Conservation (phyloP, 306 rosid genomes). For the Sindora glabra region DNA sequence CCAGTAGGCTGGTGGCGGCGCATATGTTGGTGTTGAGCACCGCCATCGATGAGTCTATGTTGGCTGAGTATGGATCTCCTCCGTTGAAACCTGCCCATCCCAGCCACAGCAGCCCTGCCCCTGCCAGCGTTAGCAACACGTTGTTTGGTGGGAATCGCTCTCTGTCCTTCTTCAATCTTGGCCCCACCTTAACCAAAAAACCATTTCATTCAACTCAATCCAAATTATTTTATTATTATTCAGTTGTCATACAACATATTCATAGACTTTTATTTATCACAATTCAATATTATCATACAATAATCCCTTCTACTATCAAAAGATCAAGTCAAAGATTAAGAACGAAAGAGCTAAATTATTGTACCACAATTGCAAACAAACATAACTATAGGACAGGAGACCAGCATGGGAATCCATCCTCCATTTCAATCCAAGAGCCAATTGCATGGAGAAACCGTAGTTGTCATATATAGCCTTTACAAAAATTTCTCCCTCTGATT, state of each 20-base stretch:
- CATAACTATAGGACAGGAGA: no score
- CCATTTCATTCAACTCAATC: background rate
- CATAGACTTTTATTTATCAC: no score
- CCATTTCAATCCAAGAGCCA: no score
- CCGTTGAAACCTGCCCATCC: slow-evolving; percentile 87
- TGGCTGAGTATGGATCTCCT: slow-evolving; percentile 70
- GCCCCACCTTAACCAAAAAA: slow-evolving; percentile 48
- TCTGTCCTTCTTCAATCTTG: slow-evolving; percentile 42
- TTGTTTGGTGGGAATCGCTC: slow-evolving; percentile 78
- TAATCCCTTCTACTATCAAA: background rate
- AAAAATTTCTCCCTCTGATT: no score
- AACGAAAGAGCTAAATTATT: no score
- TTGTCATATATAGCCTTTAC: no score
- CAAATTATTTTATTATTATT: no score
- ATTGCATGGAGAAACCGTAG: no score
- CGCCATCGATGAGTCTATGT: slow-evolving; percentile 59
- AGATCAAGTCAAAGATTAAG: background rate
- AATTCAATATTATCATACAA: background rate
- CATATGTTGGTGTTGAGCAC: slow-evolving; percentile 70
- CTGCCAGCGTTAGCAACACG: slow-evolving; percentile 49
- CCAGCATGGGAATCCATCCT: no score
- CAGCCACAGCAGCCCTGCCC: slow-evolving; percentile 63
- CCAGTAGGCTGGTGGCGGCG: slow-evolving; percentile 65
- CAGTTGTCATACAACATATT: no score
- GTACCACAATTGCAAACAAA: no score